Evolutionary conservation across 345 rosid genomes (phyloP).

Genomic region (Melastoma malabathricum): DNA sequence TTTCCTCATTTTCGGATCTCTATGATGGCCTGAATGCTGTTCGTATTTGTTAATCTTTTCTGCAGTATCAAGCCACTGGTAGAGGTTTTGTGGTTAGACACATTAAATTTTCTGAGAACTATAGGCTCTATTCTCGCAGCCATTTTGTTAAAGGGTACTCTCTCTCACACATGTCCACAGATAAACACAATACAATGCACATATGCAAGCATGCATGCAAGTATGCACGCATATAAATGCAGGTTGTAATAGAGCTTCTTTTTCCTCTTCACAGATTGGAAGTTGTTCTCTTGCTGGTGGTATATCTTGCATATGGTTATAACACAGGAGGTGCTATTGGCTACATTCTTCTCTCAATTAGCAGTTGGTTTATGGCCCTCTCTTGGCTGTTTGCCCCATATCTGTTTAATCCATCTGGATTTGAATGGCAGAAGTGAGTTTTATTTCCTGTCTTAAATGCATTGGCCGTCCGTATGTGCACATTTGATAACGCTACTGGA

Average conservation of each 20-base stretch:
- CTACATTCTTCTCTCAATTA: conserved; percentile 69
- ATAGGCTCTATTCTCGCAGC: conserved; percentile 80
- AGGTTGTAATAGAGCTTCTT: conserved; percentile 3
- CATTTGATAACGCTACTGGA: too few species aligned
- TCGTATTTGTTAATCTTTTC: conserved; percentile 9
- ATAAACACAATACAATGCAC: neutral
- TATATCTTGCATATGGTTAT: conserved; percentile 64
- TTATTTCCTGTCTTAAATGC: conserved; percentile 6
- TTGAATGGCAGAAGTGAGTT: conserved; percentile 97
- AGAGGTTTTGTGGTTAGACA: conserved; percentile 88
- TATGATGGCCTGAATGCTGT: neutral
- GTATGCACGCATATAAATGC: neutral
- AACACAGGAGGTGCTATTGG: conserved; percentile 51
- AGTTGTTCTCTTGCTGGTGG: conserved; percentile 61
- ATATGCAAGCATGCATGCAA: neutral
- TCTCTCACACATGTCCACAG: conserved; percentile 5
- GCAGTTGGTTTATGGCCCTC: conserved; percentile 94
- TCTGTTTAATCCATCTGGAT: conserved; percentile 87
- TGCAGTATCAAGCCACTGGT: conserved; percentile 71
- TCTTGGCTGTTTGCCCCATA: conserved; percentile 98
- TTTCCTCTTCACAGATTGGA: conserved; percentile 48
- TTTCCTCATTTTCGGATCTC: neutral
- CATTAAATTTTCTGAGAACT: conserved; percentile 81
- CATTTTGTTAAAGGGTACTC: conserved; percentile 82
- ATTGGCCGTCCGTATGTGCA: neutral